A percentile compares a stretch with the other conserved stretches of the same genome.
Conservation (phyloP, 192 early-diverging fungal genomes). For the Helicostylum pulchrum region DNA sequence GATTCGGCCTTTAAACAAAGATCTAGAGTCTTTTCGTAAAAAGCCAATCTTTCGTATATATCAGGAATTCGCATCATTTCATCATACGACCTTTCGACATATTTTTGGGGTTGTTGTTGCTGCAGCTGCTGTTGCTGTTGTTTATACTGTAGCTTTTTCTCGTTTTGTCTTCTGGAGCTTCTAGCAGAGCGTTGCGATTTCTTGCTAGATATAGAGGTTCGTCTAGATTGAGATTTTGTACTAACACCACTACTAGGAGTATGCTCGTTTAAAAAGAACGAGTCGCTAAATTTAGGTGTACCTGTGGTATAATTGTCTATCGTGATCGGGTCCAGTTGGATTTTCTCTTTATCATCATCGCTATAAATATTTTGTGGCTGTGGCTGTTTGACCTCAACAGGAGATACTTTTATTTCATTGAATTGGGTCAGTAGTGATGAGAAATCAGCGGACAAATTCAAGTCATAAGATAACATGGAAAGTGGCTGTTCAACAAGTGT, state of each 20-base stretch:
- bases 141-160: background rate
- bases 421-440: background rate
- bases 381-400: background rate
- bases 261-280: background rate
- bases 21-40: slow-evolving; percentile 27
- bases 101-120: background rate
- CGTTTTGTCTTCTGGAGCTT: background rate
- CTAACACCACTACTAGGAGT: background rate
- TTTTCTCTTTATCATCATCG: background rate
- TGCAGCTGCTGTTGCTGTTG: background rate
- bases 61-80: slow-evolving; percentile 32
- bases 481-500: no score
- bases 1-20: slow-evolving; percentile 20
- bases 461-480: background rate
- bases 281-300: background rate
- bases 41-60: slow-evolving; percentile 20
- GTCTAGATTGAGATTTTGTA: slow-evolving; percentile 1
- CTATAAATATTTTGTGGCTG: background rate
- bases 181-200: slow-evolving; percentile 10
- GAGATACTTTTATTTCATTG: background rate
- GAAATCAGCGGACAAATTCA: slow-evolving; percentile 5
- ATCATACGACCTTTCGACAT: slow-evolving; percentile 19
- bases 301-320: background rate
- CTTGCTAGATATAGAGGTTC: slow-evolving; percentile 12
- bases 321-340: background rate